phyloP scores from a whole-genome alignment of 148 eudicot species.

The Mesembryanthemum crystallinum region DNA sequence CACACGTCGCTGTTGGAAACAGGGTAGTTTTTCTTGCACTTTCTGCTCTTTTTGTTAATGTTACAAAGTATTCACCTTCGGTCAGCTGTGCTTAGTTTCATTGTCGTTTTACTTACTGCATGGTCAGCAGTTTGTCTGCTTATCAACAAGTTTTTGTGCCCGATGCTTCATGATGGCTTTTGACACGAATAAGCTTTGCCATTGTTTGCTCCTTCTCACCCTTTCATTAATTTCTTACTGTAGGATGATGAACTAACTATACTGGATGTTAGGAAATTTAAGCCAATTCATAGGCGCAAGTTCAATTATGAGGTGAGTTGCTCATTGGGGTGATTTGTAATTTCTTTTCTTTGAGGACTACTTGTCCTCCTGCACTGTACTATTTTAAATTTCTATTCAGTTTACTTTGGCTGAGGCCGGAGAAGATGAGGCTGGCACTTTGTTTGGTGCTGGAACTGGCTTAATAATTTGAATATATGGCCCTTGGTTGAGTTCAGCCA shows the following conservation, averaged over 20 bases:
- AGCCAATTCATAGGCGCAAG: conserved; percentile 83
- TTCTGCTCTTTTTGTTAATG: conserved; percentile 1
- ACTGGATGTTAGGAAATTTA: conserved; percentile 94
- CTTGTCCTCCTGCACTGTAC: background rate
- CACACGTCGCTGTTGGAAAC: conserved; percentile 92
- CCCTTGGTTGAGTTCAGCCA: no score
- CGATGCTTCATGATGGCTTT: background rate
- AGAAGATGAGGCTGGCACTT: background rate
- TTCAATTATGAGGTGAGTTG: conserved; percentile 81
- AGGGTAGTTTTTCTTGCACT: conserved; percentile 45
- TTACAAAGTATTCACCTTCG: background rate
- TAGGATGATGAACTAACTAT: conserved; percentile 95
- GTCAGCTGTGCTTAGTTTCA: background rate
- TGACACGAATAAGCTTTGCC: background rate
- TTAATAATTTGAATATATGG: no score
- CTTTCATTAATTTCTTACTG: conserved; percentile 15
- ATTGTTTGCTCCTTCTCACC: conserved; percentile 17
- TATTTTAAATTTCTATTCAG: background rate
- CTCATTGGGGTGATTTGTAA: no score
- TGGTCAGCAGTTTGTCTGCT: conserved; percentile 9
- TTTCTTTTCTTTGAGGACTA: no score
- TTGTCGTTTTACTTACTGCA: background rate
- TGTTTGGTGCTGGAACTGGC: background rate
- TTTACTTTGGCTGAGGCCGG: background rate
- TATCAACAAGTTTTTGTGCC: background rate